Evolutionary conservation across 768 basidiomycete genomes (phyloP).

Genomic region (Brasilioporus rufonigricans): DNA sequence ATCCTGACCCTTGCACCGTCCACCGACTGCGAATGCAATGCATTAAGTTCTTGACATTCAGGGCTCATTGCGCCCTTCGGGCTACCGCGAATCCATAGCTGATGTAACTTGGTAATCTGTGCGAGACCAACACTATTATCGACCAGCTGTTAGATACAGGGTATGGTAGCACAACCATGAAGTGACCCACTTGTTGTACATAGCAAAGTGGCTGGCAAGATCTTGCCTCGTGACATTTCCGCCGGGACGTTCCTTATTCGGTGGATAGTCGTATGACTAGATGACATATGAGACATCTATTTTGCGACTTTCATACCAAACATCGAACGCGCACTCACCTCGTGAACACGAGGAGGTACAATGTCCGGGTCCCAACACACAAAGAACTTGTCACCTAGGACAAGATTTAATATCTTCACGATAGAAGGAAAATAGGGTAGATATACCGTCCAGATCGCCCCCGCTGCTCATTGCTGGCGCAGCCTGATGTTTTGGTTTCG

Average conservation of each 20-base stretch:
- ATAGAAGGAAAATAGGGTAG: neutral
- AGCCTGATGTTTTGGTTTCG: slow-evolving; percentile 53
- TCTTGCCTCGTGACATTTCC: slow-evolving; percentile 51
- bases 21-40: slow-evolving; percentile 66
- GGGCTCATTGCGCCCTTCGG: slow-evolving; percentile 56
- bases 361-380: slow-evolving; percentile 70
- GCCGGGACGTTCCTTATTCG: slow-evolving; percentile 52
- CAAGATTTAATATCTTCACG: neutral
- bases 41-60: slow-evolving; percentile 71
- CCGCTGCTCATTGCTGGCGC: slow-evolving; percentile 72
- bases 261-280: slow-evolving; percentile 67
- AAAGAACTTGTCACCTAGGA: slow-evolving; percentile 59
- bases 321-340: slow-evolving; percentile 37
- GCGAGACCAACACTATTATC: slow-evolving; percentile 52
- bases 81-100: slow-evolving; percentile 56
- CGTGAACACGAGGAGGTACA: slow-evolving; percentile 51
- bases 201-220: slow-evolving; percentile 63
- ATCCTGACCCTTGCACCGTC: slow-evolving; percentile 54
- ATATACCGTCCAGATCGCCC: slow-evolving; percentile 57
- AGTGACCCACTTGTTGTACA: slow-evolving; percentile 55
- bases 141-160: neutral
- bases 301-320: neutral
- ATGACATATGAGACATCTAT: neutral
- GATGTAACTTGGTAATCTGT: slow-evolving; percentile 52
- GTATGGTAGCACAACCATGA: neutral